Evolutionary conservation across 225 moss, liverwort and hornwort species (phyloP), one percentile per base, ranked within the genome.

Genomic region (Rhytidiadelphus loreus): DNA sequence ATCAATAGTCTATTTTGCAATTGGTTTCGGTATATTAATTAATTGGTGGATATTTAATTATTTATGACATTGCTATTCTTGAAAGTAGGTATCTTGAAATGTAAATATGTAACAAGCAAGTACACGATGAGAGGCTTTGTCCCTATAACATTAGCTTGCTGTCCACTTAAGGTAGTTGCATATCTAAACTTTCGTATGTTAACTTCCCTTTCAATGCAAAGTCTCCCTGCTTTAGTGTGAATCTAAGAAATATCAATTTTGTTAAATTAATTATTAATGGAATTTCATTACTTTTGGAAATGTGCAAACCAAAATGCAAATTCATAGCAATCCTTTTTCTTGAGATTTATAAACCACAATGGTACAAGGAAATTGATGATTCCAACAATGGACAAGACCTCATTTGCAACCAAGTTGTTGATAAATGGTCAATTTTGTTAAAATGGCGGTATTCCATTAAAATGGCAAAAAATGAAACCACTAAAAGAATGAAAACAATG

Each of bases 221-320:
- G 23, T 3, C 9, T 53, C 33, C 2, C 9, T 3, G 1, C 35
- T 37, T 46, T 3, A 23, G 3, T 35, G 0, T 0, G 0, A 0
- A 53, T 1, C 6, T 35, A 23, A 14, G 3, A 35, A 53, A 53
- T 24, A 55, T 37, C 15, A 37, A 24, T 37, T 24, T 55, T 1
- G 0, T 53, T 35, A 22, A 13, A 37, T 9, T 16, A 24, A 10
- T 2, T 8, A 37, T 9, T 16, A 24, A 10, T 2, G 2, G 1
- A 55, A 37, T 37, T 25, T 1, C 16, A 37, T 0, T 0, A 55
- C 37, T 16, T 77, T 77, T 25, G 4, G 2, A 55, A 4, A 35
- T 0, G 0, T 33, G 0, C 8, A 50, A 46, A 9, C 4, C 12
- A 2, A 44, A 72, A 43, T 26, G 72, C 43, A 74, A 32, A 48